Conservation (phyloP, 371 early-diverging fungal species). For the Mortierella sp. region DNA sequence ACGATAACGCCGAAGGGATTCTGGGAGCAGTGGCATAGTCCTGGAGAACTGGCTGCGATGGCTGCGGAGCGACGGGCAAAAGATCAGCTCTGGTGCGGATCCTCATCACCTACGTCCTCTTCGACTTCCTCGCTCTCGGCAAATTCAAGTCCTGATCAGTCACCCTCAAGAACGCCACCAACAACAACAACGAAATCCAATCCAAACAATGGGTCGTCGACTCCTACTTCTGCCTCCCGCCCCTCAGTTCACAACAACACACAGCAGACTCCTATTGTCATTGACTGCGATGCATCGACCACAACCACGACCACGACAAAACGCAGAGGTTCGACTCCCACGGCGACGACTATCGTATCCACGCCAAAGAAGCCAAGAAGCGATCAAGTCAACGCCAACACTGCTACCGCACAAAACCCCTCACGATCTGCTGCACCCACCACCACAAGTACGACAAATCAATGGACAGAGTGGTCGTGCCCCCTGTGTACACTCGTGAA, state of each 20-base stretch:
- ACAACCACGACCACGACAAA: not conserved
- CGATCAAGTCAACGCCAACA: not conserved
- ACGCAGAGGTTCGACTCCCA: not conserved
- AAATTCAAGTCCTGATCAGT: not conserved
- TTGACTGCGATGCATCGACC: not conserved
- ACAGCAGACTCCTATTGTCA: not conserved
- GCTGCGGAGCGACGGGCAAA: slow-evolving; percentile 42
- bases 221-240: not conserved
- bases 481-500: slow-evolving; percentile 35
- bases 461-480: slow-evolving; percentile 30
- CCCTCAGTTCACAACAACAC: not conserved
- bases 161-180: not conserved
- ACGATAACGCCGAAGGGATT: slow-evolving; percentile 12
- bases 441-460: not conserved
- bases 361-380: not conserved
- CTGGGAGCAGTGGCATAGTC: slow-evolving; percentile 50
- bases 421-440: not conserved
- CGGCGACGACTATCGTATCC: not conserved
- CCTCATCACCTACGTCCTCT: slow-evolving; percentile 9
- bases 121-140: not conserved
- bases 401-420: not conserved
- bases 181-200: not conserved
- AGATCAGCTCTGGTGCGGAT: slow-evolving; percentile 48
- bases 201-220: not conserved
- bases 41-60: slow-evolving; percentile 37